Percentiles rank a stretch among this genome's conserved stretches.
phyloP scores from a whole-genome alignment of 2,329 filamentous ascomycete species.

The Penicillium palitans region DNA sequence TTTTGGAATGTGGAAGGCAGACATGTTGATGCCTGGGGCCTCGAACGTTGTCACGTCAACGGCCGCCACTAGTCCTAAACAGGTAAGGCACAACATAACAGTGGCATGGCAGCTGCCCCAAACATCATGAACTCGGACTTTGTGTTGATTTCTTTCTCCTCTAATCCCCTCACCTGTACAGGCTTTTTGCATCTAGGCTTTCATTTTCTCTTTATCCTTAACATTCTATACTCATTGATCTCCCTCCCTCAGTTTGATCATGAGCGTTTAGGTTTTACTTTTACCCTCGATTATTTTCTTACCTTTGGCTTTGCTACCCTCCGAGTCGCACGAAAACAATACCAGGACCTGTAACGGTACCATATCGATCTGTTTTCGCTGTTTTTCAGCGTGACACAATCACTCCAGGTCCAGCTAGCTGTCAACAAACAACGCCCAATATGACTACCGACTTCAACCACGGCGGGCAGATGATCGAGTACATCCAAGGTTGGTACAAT shows the following conservation, averaged over 20 bases:
- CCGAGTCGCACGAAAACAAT: constrained; percentile 7
- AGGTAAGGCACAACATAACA: constrained; percentile 43
- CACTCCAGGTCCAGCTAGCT: neutral
- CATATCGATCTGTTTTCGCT: constrained; percentile 6
- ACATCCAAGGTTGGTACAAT: constrained; percentile 75
- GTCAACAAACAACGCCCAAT: constrained; percentile 31
- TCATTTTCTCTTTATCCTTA: constrained; percentile 28
- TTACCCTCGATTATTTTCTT: constrained; percentile 15
- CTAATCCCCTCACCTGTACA: constrained; percentile 20
- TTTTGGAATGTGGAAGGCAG: constrained; percentile 11
- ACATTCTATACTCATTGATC: constrained; percentile 4
- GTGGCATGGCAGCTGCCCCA: constrained; percentile 39
- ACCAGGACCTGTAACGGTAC: constrained; percentile 4
- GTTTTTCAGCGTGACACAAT: constrained; percentile 6
- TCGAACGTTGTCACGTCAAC: constrained; percentile 44
- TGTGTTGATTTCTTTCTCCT: constrained; percentile 23
- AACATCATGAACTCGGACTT: constrained; percentile 33
- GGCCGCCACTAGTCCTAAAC: constrained; percentile 32
- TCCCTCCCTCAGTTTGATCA: constrained; percentile 22
- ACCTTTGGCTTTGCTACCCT: constrained; percentile 14
- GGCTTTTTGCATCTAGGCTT: neutral
- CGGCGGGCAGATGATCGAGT: constrained; percentile 90
- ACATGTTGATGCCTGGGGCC: constrained; percentile 28
- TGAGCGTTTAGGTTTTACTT: constrained; percentile 30
- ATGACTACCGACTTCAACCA: constrained; percentile 57